A percentile compares a stretch with the other conserved stretches of the same genome.
These are phyloP conservation scores for Globisporangium iwayamae DNA, from an alignment of 352 stramenopile species.

Conservation along the genomic window DNA sequence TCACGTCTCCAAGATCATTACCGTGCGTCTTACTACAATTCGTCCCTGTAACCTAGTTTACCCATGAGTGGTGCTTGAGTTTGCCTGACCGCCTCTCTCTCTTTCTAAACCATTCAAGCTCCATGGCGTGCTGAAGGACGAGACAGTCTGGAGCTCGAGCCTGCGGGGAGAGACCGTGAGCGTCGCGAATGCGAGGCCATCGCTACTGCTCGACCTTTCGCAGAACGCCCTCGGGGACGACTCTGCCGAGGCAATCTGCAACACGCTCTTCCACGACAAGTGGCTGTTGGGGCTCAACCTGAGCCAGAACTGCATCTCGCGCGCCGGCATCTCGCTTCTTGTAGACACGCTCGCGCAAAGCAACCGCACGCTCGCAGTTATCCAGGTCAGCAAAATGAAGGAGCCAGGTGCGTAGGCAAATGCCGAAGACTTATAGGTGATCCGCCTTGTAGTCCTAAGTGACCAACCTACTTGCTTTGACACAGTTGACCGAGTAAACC, in stretches of 20 bases:
- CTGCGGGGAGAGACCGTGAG: slow-evolving; percentile 29
- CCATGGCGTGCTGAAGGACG: slow-evolving; percentile 47
- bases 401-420: slow-evolving; percentile 19
- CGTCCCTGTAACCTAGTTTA: no score
- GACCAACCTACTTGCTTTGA: not conserved
- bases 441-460: not conserved
- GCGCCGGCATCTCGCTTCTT: slow-evolving; percentile 24
- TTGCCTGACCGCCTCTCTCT: not conserved
- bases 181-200: slow-evolving; percentile 8
- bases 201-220: slow-evolving; percentile 44
- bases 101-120: slow-evolving; percentile 24
- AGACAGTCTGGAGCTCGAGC: slow-evolving; percentile 53
- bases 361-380: slow-evolving; percentile 47
- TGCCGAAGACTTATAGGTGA: not conserved
- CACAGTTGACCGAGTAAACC: slow-evolving; percentile 11
- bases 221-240: slow-evolving; percentile 44
- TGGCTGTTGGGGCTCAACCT: slow-evolving; percentile 59
- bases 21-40: slow-evolving; percentile 17
- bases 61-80: not conserved
- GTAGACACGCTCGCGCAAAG: slow-evolving; percentile 33
- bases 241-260: slow-evolving; percentile 31
- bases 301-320: slow-evolving; percentile 35
- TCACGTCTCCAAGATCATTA: slow-evolving; percentile 60
- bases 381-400: slow-evolving; percentile 31
- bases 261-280: slow-evolving; percentile 64